Evolutionary conservation across 2,329 filamentous ascomycete genomes (phyloP).

Genomic region (Acrocalymma vagum): DNA sequence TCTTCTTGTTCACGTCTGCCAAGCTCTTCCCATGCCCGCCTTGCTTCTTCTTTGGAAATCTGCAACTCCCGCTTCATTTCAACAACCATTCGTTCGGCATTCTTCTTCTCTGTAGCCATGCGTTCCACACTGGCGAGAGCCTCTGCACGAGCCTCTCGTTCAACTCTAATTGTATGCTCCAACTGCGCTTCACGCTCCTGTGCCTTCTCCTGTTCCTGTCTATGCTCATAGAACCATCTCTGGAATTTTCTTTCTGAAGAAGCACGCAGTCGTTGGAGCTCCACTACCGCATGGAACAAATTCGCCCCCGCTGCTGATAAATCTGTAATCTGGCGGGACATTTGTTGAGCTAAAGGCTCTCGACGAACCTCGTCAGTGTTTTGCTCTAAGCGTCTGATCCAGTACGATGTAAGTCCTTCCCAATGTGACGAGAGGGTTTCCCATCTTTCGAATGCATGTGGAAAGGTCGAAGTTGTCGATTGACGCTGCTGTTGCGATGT

Average conservation of each 20-base stretch:
- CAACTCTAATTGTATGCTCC: constrained; percentile 77
- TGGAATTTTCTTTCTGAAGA: constrained; percentile 98
- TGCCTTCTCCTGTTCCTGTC: constrained; percentile 83
- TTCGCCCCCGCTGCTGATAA: constrained; percentile 97
- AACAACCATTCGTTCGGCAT: constrained; percentile 78
- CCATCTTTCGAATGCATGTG: constrained; percentile 97
- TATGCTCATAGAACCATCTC: constrained; percentile 96
- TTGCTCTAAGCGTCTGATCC: constrained; percentile 91
- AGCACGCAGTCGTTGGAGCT: constrained; percentile 89
- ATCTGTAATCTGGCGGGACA: constrained; percentile 94
- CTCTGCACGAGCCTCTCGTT: constrained; percentile 74
- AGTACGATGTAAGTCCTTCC: constrained; percentile 97
- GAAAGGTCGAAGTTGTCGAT: constrained; percentile 73
- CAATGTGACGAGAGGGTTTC: constrained; percentile 96
- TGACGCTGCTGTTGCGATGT: constrained; percentile 41
- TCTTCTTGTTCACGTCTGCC: constrained; percentile 93
- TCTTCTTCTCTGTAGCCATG: constrained; percentile 72
- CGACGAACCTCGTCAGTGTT: constrained; percentile 85
- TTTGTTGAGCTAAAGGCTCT: constrained; percentile 84
- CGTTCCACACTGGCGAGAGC: constrained; percentile 72
- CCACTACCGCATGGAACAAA: constrained; percentile 95
- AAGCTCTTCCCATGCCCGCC: constrained; percentile 96
- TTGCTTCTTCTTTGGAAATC: constrained; percentile 95
- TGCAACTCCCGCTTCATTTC: constrained; percentile 93
- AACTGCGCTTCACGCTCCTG: constrained; percentile 84